Evolutionary conservation across 1,284 basidiomycete species (phyloP).

Genomic region (Cystobasidium sp.): DNA sequence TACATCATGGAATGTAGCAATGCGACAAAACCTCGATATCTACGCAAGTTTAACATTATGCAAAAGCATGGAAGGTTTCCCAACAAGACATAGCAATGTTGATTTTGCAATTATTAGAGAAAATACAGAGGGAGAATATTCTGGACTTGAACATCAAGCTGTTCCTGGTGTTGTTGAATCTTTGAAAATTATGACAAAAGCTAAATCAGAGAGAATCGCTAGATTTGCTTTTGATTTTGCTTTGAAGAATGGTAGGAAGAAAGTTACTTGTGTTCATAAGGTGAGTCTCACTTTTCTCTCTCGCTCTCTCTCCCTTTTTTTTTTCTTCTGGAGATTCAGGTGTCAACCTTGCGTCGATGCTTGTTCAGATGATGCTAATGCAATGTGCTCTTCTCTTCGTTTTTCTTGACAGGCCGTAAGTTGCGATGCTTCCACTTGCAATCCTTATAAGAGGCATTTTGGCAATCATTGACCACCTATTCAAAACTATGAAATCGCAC

Average conservation of each 20-base stretch:
- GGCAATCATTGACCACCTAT: no score
- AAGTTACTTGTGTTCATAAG: slow-evolving; percentile 99
- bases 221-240: slow-evolving; percentile 99
- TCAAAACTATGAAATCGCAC: no score
- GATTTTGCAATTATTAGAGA: slow-evolving; percentile 99
- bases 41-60: slow-evolving; percentile 98
- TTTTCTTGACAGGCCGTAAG: background rate
- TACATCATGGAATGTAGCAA: slow-evolving; percentile 99
- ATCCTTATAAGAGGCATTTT: no score
- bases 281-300: slow-evolving; percentile 54
- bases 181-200: slow-evolving; percentile 94
- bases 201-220: slow-evolving; percentile 94
- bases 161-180: slow-evolving; percentile 98
- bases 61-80: slow-evolving; percentile 96
- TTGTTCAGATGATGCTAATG: no score
- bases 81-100: slow-evolving; percentile 93
- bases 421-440: no score
- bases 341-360: no score
- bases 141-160: slow-evolving; percentile 93
- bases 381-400: background rate
- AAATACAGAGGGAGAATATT: slow-evolving; percentile 99
- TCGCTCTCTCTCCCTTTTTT: background rate
- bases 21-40: slow-evolving; percentile 97
- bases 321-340: no score
- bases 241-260: slow-evolving; percentile 98